Conservation (phyloP, 2,329 filamentous ascomycete genomes). For the Rhynchosporium agropyri region DNA sequence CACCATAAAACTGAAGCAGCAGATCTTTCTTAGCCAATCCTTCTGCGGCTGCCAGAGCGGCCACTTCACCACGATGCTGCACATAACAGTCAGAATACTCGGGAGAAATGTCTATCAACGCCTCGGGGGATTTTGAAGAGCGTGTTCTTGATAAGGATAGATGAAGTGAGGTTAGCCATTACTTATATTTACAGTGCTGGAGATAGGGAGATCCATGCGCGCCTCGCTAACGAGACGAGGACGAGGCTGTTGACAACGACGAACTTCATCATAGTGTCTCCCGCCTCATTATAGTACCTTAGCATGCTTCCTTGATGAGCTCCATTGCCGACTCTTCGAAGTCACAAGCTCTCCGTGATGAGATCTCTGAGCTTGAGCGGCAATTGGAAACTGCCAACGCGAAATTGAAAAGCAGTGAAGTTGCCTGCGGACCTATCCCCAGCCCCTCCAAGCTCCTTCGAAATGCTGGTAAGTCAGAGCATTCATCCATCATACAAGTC, state of each 20-base stretch:
- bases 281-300: neutral
- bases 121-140: neutral
- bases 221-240: conserved; percentile 19
- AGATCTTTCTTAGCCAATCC: conserved; percentile 3
- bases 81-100: neutral
- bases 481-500: neutral
- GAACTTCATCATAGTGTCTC: neutral
- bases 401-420: conserved; percentile 46
- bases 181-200: no score
- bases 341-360: conserved; percentile 47
- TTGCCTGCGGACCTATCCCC: conserved; percentile 27
- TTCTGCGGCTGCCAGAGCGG: conserved; percentile 7
- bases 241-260: conserved; percentile 9
- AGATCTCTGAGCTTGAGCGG: conserved; percentile 61
- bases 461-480: conserved; percentile 29
- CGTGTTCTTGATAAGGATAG: neutral
- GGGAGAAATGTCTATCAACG: neutral
- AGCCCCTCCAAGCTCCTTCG: conserved; percentile 29
- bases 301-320: conserved; percentile 36
- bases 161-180: neutral
- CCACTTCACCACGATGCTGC: conserved; percentile 9
- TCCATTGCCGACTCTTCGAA: conserved; percentile 29
- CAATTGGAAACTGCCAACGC: conserved; percentile 47
- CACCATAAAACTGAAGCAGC: conserved; percentile 6
- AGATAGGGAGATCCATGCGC: neutral